These are phyloP conservation scores for Parasarocladium wereldwijsianum DNA, from an alignment of 2,329 filamentous ascomycete species.

Conservation along the genomic window DNA sequence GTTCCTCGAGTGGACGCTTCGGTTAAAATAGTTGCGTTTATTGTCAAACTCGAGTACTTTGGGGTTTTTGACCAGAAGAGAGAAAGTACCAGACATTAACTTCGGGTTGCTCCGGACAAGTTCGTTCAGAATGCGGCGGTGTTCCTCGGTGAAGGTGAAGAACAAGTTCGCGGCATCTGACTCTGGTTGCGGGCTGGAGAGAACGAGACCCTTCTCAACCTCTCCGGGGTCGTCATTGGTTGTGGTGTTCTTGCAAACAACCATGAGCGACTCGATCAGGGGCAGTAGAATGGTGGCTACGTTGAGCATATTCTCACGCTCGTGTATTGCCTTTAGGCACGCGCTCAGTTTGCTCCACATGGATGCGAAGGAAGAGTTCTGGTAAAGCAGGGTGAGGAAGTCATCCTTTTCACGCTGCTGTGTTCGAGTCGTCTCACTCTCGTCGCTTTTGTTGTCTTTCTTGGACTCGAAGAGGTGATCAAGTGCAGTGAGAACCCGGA, in stretches of 20 bases:
- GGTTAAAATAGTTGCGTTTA: slow-evolving; percentile 97
- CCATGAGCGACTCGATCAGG: slow-evolving; percentile 93
- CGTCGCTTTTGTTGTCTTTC: slow-evolving; percentile 39
- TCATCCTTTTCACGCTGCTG: slow-evolving; percentile 53
- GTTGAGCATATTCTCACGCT: slow-evolving; percentile 90
- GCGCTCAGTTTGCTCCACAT: slow-evolving; percentile 89
- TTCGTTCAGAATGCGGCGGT: slow-evolving; percentile 94
- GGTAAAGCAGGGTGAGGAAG: slow-evolving; percentile 75
- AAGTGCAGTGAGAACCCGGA: slow-evolving; percentile 81
- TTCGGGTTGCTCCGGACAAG: slow-evolving; percentile 94
- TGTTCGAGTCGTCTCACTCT: too few relatives aligned
- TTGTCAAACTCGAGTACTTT: slow-evolving; percentile 99
- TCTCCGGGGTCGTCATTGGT: slow-evolving; percentile 50
- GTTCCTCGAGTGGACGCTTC: slow-evolving; percentile 63
- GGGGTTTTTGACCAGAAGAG: slow-evolving; percentile 90
- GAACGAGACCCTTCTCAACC: slow-evolving; percentile 50
- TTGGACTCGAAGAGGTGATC: slow-evolving; percentile 91
- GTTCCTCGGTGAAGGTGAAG: slow-evolving; percentile 95
- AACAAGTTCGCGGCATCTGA: slow-evolving; percentile 78
- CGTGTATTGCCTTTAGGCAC: slow-evolving; percentile 74
- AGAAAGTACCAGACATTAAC: slow-evolving; percentile 96
- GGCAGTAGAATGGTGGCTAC: slow-evolving; percentile 91
- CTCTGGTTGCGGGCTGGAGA: slow-evolving; percentile 64
- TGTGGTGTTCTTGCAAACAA: slow-evolving; percentile 96
- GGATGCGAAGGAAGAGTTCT: slow-evolving; percentile 75